A percentile compares a stretch with the other conserved stretches of the same genome.
Evolutionary conservation across 768 basidiomycete species (phyloP).

Genomic region (Tricholoma flavovirens): DNA sequence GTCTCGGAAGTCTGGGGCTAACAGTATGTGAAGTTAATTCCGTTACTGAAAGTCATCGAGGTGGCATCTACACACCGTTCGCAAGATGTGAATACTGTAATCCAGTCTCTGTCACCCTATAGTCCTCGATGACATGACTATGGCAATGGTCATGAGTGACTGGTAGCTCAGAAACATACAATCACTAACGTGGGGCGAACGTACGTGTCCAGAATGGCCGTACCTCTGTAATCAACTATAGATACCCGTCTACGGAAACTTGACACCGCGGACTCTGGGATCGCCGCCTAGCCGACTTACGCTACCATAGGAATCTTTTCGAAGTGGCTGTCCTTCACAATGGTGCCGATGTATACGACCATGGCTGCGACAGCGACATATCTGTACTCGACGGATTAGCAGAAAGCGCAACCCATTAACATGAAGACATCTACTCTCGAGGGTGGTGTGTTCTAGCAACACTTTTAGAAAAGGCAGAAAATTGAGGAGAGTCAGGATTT

Average conservation of each 20-base stretch:
- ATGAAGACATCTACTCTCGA: slow-evolving; percentile 9
- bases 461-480: not conserved
- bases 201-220: slow-evolving; percentile 40
- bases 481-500: not conserved
- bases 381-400: slow-evolving; percentile 18
- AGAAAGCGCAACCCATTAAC: not conserved
- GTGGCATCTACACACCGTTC: slow-evolving; percentile 26
- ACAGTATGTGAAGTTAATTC: not conserved
- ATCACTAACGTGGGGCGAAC: slow-evolving; percentile 48
- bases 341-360: slow-evolving; percentile 35
- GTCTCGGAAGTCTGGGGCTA: slow-evolving; percentile 45
- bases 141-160: not conserved
- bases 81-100: slow-evolving; percentile 33
- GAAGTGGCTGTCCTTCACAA: slow-evolving; percentile 16
- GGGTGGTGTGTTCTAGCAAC: not conserved
- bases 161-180: not conserved
- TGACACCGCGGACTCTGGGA: not conserved
- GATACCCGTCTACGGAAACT: slow-evolving; percentile 39
- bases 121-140: slow-evolving; percentile 44
- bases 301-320: slow-evolving; percentile 46
- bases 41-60: not conserved
- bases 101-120: slow-evolving; percentile 42
- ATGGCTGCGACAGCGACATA: slow-evolving; percentile 44
- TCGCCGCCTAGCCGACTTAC: slow-evolving; percentile 26
- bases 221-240: slow-evolving; percentile 43